These are phyloP conservation scores for Lipomyces sp. DNA, from an alignment of 805 yeast species.

Conservation along the genomic window DNA sequence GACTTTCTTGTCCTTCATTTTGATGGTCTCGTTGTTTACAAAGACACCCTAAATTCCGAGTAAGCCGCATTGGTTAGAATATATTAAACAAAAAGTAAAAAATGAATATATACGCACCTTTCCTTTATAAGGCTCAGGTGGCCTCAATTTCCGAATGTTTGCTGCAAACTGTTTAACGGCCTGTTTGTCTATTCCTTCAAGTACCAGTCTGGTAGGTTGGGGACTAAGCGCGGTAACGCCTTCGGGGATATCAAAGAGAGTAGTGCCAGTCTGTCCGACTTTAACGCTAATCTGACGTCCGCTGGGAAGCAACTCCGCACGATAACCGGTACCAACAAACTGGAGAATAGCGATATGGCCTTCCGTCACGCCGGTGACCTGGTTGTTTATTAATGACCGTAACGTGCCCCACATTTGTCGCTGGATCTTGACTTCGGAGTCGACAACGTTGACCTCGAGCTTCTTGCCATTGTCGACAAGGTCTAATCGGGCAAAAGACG, in stretches of 20 bases:
- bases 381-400: constrained; percentile 76
- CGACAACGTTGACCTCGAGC: constrained; percentile 61
- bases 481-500: constrained; percentile 50
- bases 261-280: constrained; percentile 84
- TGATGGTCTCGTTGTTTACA: constrained; percentile 87
- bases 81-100: too few species aligned
- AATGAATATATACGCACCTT: constrained; percentile 49
- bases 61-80: background rate
- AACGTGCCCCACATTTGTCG: constrained; percentile 95
- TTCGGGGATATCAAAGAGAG: constrained; percentile 75
- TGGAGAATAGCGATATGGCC: constrained; percentile 87
- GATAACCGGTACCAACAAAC: constrained; percentile 96
- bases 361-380: constrained; percentile 85
- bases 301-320: constrained; percentile 67
- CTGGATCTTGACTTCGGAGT: constrained; percentile 66
- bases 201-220: constrained; percentile 78
- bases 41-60: constrained; percentile 65
- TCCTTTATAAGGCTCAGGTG: constrained; percentile 99
- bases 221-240: constrained; percentile 78
- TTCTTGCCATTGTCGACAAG: constrained; percentile 56
- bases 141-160: constrained; percentile 78
- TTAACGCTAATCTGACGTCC: constrained; percentile 70
- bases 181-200: constrained; percentile 89
- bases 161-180: constrained; percentile 89
- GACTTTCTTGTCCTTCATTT: constrained; percentile 88